Percentiles rank a stretch among this genome's conserved stretches.
Evolutionary conservation across 2,329 filamentous ascomycete species (phyloP).

Genomic region (Colletotrichum cuscutae): DNA sequence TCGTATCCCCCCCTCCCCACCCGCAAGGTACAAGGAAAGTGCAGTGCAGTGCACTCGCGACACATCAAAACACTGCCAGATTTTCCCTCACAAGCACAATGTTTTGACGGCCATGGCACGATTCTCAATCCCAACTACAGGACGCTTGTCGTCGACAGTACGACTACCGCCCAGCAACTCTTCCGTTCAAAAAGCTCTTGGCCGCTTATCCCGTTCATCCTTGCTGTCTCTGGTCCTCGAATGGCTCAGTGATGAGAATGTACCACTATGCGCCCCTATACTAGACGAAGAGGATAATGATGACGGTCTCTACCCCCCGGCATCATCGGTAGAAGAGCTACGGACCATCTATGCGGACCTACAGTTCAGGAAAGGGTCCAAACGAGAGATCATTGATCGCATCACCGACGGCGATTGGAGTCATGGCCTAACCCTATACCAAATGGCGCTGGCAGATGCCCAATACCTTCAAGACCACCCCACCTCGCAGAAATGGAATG

Average conservation of each 20-base stretch:
- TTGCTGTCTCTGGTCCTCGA: constrained; percentile 78
- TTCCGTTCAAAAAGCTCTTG: constrained; percentile 73
- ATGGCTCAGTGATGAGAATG: constrained; percentile 79
- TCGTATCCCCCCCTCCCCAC: neutral
- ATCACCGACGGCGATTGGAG: constrained; percentile 77
- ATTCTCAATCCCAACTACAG: constrained; percentile 76
- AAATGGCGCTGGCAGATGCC: constrained; percentile 76
- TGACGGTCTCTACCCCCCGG: constrained; percentile 76
- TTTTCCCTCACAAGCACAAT: neutral
- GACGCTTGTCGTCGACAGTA: constrained; percentile 76
- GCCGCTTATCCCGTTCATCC: constrained; percentile 76
- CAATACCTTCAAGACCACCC: constrained; percentile 75
- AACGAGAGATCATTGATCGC: constrained; percentile 71
- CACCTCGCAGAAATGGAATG: constrained; percentile 71
- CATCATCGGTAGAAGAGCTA: constrained; percentile 72
- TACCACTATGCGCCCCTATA: constrained; percentile 67
- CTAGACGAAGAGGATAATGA: constrained; percentile 64
- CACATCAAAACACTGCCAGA: neutral
- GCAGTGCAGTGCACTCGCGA: neutral
- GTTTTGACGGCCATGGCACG: constrained; percentile 54
- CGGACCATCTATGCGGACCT: constrained; percentile 71
- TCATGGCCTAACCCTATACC: constrained; percentile 71
- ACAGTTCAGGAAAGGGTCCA: constrained; percentile 68
- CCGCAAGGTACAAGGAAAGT: neutral
- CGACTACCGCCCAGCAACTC: constrained; percentile 74